These are phyloP conservation scores for Macrophomina tecta DNA, from an alignment of 2,329 filamentous ascomycete species.

Conservation along the genomic window DNA sequence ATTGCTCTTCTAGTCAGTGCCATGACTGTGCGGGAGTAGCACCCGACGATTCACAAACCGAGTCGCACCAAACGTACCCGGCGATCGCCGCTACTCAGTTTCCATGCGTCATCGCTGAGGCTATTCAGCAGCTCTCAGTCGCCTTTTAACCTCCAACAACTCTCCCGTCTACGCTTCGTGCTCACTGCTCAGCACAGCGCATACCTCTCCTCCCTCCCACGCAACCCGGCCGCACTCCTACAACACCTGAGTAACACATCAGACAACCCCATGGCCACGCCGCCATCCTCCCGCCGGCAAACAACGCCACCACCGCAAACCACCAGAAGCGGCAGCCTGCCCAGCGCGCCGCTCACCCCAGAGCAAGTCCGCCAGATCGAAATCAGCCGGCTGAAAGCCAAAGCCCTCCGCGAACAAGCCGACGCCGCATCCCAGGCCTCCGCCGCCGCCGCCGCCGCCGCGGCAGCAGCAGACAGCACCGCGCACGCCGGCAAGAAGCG, in stretches of 20 bases:
- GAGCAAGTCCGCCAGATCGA: slow-evolving; percentile 71
- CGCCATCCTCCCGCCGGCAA: slow-evolving; percentile 38
- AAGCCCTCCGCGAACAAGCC: slow-evolving; percentile 78
- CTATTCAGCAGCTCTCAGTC: not conserved
- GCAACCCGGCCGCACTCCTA: no score
- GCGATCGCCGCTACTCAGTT: not conserved
- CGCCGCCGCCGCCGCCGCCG: slow-evolving; percentile 33
- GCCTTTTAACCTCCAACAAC: not conserved
- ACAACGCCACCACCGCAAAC: slow-evolving; percentile 55
- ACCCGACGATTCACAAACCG: not conserved
- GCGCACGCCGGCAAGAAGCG: slow-evolving; percentile 71
- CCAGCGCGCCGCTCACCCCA: slow-evolving; percentile 60
- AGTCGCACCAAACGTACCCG: not conserved
- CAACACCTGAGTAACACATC: not conserved
- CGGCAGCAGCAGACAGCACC: slow-evolving; percentile 35
- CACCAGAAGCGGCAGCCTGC: slow-evolving; percentile 42
- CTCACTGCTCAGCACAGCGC: not conserved
- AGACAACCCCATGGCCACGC: slow-evolving; percentile 39
- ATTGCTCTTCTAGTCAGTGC: no score
- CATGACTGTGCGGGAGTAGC: no score
- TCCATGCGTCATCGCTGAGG: slow-evolving; percentile 5
- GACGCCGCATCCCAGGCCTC: slow-evolving; percentile 52
- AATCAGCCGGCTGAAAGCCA: slow-evolving; percentile 84
- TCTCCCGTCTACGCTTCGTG: not conserved
- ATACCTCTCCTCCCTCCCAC: no score